These are phyloP conservation scores for Mucor saturninus DNA, from an alignment of 371 early-diverging fungal genomes.

Conservation along the genomic window DNA sequence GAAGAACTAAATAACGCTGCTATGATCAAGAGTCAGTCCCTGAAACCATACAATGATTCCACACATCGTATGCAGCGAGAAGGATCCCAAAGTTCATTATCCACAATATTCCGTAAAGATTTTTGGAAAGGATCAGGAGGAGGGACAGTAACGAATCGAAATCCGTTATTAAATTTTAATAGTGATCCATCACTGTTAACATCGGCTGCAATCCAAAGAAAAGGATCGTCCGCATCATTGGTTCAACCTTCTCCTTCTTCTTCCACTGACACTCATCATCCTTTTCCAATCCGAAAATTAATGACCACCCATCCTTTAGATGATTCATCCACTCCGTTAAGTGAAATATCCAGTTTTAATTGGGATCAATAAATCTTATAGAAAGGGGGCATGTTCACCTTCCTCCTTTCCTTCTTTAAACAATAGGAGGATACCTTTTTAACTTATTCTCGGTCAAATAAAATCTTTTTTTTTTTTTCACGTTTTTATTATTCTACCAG, in stretches of 20 bases:
- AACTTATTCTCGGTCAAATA: too few species aligned
- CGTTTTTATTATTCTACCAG: not conserved
- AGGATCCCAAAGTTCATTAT: conserved; percentile 28
- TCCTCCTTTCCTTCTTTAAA: too few species aligned
- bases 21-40: not conserved
- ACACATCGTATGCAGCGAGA: conserved; percentile 26
- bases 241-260: conserved; percentile 9
- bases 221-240: not conserved
- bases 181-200: conserved; percentile 13
- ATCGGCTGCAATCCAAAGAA: not conserved
- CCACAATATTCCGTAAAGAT: conserved; percentile 43
- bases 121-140: conserved; percentile 28
- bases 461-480: too few species aligned
- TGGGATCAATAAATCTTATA: conserved; percentile 10
- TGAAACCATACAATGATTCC: not conserved
- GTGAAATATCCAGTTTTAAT: conserved; percentile 11
- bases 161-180: conserved; percentile 10
- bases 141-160: not conserved
- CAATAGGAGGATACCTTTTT: not conserved
- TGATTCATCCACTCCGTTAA: conserved; percentile 3
- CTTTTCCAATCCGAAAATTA: not conserved
- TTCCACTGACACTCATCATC: not conserved
- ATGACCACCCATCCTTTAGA: conserved; percentile 27
- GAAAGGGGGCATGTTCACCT: not conserved
- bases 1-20: conserved; percentile 32